Evolutionary conservation across 2,329 filamentous ascomycete species (phyloP), one percentile per base, ranked within the genome.

Genomic region (Colletotrichum sp.): DNA sequence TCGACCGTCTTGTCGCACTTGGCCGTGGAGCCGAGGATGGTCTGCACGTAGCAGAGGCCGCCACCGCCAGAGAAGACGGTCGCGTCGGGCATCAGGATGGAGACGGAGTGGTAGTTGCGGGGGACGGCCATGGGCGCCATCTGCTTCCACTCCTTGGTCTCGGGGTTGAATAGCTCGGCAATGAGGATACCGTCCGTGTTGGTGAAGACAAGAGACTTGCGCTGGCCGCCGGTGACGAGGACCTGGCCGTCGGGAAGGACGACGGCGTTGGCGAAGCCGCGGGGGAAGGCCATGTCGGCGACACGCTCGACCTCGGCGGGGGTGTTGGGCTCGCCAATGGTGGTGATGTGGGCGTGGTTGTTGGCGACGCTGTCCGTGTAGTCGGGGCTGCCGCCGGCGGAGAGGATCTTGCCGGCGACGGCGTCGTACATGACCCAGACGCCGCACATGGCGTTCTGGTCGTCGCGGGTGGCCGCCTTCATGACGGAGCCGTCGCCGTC

Each of bases 401-500:
- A 87, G 3, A 92, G 82, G 36, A 92, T 91, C 80, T 91, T 90
- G 36, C 90, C 90, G 2, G 87, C 86, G 71, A 90, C 87, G 32
- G 90, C 89, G 78, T 92, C 90, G 78, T 89, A 92, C 90, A 92
- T 92, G 76, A 90, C 86, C 7, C 87, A 87, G 64, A 87, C 88
- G 15, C 90, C 91, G 73, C 86, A 88, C 91, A 92, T 92, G 4
- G 89, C 86, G 13, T 85, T 81, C 34, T 87, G 86, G 9, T 84
- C 83, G 26, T 81, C 83, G 6, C 89, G 84, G 4, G 76, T 82
- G 0, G 90, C 90, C 2, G 89, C 90, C 12, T 80, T 77, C 5
- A 78, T 77, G 18, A 85, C 79, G 18, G 80, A 80, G 3, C 90
- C 90, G 36, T 80, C 81, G 7, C 86, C 87, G 2, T 79, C 79